Evolutionary conservation across 768 basidiomycete species (phyloP).

Genomic region (Cystoderma amianthinum): DNA sequence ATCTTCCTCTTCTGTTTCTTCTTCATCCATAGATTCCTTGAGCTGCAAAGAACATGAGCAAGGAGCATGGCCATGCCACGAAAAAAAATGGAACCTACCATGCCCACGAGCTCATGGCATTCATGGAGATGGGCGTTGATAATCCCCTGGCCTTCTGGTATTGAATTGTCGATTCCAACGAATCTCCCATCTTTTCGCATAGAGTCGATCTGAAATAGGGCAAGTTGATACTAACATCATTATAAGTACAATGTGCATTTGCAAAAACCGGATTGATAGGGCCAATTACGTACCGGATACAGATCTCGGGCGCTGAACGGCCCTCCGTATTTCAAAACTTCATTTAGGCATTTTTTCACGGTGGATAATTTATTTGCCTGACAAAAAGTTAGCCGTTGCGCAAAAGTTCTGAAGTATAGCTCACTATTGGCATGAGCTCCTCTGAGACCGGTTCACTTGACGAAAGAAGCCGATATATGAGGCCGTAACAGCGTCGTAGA

Average conservation of each 20-base stretch:
- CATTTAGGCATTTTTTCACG: conserved; percentile 94
- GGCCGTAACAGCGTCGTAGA: conserved; percentile 89
- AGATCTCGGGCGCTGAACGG: conserved; percentile 88
- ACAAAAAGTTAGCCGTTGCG: not conserved
- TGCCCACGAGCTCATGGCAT: conserved; percentile 92
- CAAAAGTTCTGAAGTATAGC: conserved; percentile 1
- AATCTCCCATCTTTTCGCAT: conserved; percentile 93
- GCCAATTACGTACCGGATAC: conserved; percentile 65
- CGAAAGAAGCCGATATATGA: conserved; percentile 89
- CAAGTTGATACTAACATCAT: conserved; percentile 74
- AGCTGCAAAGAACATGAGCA: conserved; percentile 32
- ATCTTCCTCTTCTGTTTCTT: conserved; percentile 47
- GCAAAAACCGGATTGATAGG: no score
- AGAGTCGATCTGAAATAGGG: conserved; percentile 91
- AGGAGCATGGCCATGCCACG: not conserved
- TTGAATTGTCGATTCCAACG: conserved; percentile 75
- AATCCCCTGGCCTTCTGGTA: conserved; percentile 96
- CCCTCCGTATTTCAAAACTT: conserved; percentile 92
- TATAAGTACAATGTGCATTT: not conserved
- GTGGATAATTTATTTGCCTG: conserved; percentile 96
- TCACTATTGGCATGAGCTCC: conserved; percentile 92
- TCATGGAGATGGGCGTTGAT: conserved; percentile 94
- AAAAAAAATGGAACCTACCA: conserved; percentile 43
- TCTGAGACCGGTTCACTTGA: conserved; percentile 97
- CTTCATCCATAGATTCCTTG: conserved; percentile 80